Evolutionary conservation across 2,329 filamentous ascomycete genomes (phyloP).

Genomic region (Diatrype stigma): DNA sequence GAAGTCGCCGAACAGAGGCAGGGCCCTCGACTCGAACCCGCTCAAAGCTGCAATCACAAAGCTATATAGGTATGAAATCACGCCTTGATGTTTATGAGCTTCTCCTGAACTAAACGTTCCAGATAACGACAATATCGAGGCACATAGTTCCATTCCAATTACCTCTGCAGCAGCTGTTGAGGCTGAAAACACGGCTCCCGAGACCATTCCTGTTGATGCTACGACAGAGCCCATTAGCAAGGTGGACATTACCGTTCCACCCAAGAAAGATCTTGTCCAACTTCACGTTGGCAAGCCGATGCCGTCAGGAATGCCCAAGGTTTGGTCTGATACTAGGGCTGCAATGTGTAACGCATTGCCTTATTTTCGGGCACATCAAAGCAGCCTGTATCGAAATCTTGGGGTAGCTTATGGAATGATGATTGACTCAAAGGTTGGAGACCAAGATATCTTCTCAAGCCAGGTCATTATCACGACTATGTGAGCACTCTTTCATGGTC

Average conservation of each 20-base stretch:
- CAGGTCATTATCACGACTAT: conserved; percentile 61
- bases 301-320: conserved; percentile 32
- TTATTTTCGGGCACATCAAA: conserved; percentile 59
- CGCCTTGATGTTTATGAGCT: no score
- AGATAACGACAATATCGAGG: no score
- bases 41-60: no score
- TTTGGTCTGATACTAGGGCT: conserved; percentile 56
- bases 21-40: no score
- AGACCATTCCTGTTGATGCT: neutral
- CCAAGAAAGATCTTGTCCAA: neutral
- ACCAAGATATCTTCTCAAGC: conserved; percentile 53
- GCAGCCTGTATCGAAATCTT: conserved; percentile 50
- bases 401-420: conserved; percentile 53
- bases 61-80: no score
- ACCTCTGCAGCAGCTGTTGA: no score
- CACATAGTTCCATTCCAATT: no score
- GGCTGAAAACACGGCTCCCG: no score
- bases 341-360: conserved; percentile 60
- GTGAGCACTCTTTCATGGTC: conserved; percentile 34
- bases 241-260: neutral
- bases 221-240: neutral
- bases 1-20: no score
- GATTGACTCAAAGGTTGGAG: conserved; percentile 50
- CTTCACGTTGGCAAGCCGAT: conserved; percentile 4
- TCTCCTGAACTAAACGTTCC: no score